Evolutionary conservation across 495 filamentous ascomycete species (phyloP).

Genomic region (Daldinia childiae): DNA sequence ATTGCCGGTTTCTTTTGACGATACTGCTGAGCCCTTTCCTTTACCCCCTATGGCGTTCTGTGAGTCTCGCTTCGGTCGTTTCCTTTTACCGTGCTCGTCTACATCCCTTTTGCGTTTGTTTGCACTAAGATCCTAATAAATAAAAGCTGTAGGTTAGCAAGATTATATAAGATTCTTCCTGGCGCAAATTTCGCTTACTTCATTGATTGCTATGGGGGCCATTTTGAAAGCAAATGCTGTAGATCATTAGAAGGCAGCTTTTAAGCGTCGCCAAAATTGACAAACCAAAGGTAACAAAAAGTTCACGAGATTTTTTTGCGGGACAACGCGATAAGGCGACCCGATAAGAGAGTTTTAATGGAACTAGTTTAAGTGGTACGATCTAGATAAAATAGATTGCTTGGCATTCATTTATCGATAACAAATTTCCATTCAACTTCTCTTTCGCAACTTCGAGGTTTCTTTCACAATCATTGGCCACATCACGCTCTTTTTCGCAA

Average conservation of each 20-base stretch:
- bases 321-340: constrained; percentile 38
- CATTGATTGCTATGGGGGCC: constrained; percentile 25
- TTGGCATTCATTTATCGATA: constrained; percentile 30
- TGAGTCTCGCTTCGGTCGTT: constrained; percentile 34
- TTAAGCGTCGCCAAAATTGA: constrained; percentile 14
- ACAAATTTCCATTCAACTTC: constrained; percentile 12
- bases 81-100: constrained; percentile 39
- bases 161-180: background rate
- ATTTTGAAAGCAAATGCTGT: constrained; percentile 25
- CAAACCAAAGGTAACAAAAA: constrained; percentile 26
- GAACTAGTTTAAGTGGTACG: background rate
- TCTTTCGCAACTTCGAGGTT: constrained; percentile 1
- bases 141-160: constrained; percentile 9
- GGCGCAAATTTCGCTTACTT: constrained; percentile 17
- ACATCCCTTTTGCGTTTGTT: constrained; percentile 42
- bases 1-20: background rate
- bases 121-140: constrained; percentile 13
- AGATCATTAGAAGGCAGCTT: background rate
- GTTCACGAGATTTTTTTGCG: constrained; percentile 40
- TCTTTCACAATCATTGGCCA: background rate
- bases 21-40: constrained; percentile 5
- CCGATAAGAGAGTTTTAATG: constrained; percentile 35
- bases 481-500: background rate
- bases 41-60: background rate
- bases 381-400: background rate